Base-by-base conservation (phyloP, 176 grass and related monocot species). In the Tuctoria greenei region DNA sequence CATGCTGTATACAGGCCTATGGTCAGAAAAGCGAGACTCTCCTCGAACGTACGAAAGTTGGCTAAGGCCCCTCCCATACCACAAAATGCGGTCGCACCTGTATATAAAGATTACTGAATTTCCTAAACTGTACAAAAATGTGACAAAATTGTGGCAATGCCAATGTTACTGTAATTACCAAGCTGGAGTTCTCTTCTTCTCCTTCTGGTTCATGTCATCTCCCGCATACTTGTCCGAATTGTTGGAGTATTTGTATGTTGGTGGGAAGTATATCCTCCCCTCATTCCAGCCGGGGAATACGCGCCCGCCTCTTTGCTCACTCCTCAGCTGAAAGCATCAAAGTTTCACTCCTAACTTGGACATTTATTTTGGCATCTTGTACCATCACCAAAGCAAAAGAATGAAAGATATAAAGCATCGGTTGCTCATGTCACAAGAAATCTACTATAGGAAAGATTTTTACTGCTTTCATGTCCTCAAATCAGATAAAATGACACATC, bases 61-160 rank as follows among this genome's bases (percentile, higher is more conserved):
- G 73, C 87, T 85, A 42, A 97, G 85, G 25, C 93, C 93, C 67
- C 85, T 88, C 18, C 93, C 93, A 4, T 89, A 87, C 93, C 93
- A 97, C 55, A 97, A 59, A 82, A 97, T 97, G 5, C 93, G 90
- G 75, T 97, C 93, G 0, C 93, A 97, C 93, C 93, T 97, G 71
- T 13, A 44, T 18, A 61, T 27, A 7, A 67, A 0, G 21, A 14
- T 61, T 9, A n/a, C 49, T 12, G 6, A 87, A 31, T 61, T 73
- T 83, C 0, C 10, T 72, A 2, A 71, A 66, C 34, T 61, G 51
- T 41, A 35, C 41, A 73, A 11, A 11, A 73, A 36, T 54, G 39
- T 68, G 51, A 56, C 6, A 83, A 66, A 77, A 40, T 26, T 24
- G 9, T 51, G 47, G 42, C 12, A 60, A 59, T 51, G 47, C 35